These are phyloP conservation scores for Cynara cardunculus DNA, from an alignment of 129 eudicot species.

Conservation along the genomic window DNA sequence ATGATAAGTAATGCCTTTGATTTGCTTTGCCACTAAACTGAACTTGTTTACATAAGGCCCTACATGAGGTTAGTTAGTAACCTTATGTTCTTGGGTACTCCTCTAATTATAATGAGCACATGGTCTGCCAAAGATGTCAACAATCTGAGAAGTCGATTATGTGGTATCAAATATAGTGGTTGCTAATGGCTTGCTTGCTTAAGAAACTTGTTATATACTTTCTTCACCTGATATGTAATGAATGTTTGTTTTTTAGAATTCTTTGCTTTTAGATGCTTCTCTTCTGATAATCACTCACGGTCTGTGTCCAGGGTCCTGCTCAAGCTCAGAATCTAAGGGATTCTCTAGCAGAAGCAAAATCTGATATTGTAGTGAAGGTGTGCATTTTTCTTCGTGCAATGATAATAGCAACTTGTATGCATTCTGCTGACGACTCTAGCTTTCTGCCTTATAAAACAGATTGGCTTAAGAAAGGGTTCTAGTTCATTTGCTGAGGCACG, in stretches of 20 bases:
- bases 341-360: constrained; percentile 50
- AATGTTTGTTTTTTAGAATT: background rate
- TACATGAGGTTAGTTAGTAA: background rate
- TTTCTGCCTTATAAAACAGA: constrained; percentile 26
- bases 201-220: background rate
- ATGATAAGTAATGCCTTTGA: background rate
- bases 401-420: background rate
- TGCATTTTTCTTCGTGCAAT: background rate
- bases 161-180: background rate
- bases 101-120: background rate
- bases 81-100: background rate
- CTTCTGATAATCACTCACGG: background rate
- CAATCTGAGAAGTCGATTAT: background rate
- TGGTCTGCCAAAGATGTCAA: background rate
- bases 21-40: background rate
- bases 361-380: constrained; percentile 61
- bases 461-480: constrained; percentile 80
- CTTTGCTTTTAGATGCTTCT: background rate
- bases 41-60: background rate
- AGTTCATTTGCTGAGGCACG: constrained; percentile 77
- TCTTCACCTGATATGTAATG: background rate
- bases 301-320: constrained; percentile 49
- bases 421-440: background rate
- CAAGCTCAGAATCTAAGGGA: constrained; percentile 68
- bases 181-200: background rate